phyloP scores from a whole-genome alignment of 805 yeast genomes.

The Kazachstania martiniae region DNA sequence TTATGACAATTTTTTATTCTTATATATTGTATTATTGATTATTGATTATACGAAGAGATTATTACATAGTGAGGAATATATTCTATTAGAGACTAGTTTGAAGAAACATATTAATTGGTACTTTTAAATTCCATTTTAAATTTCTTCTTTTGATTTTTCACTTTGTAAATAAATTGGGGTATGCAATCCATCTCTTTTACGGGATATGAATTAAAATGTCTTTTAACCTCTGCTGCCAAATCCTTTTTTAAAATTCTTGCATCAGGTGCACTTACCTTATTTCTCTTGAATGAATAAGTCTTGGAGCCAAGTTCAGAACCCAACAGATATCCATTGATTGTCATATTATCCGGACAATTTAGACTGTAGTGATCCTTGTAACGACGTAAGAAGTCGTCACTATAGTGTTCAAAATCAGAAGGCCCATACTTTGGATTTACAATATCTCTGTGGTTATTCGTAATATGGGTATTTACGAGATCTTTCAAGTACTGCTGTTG shows the following conservation, averaged over 20 bases:
- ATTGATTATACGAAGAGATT: too few species aligned
- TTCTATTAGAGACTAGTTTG: background rate
- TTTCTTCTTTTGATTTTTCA: conserved; percentile 52
- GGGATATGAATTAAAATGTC: conserved; percentile 51
- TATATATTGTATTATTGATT: too few species aligned
- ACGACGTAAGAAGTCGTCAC: conserved; percentile 52
- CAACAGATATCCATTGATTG: conserved; percentile 59
- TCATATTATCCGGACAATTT: conserved; percentile 46
- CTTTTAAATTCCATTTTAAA: conserved; percentile 31
- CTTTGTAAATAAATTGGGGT: conserved; percentile 80
- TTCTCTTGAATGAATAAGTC: conserved; percentile 33
- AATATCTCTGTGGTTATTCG: conserved; percentile 54
- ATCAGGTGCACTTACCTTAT: conserved; percentile 12
- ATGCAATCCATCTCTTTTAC: conserved; percentile 78
- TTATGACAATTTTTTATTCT: too few species aligned
- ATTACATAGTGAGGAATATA: background rate
- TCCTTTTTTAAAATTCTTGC: conserved; percentile 47
- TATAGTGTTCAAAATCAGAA: conserved; percentile 55
- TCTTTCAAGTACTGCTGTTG: conserved; percentile 60
- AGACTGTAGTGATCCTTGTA: conserved; percentile 55
- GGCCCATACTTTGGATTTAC: conserved; percentile 30
- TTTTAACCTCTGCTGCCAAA: conserved; percentile 48
- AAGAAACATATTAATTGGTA: background rate
- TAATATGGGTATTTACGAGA: conserved; percentile 52
- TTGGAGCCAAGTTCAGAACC: conserved; percentile 65